Evolutionary conservation across 805 yeast genomes (phyloP).

Genomic region (Candida michaelii): DNA sequence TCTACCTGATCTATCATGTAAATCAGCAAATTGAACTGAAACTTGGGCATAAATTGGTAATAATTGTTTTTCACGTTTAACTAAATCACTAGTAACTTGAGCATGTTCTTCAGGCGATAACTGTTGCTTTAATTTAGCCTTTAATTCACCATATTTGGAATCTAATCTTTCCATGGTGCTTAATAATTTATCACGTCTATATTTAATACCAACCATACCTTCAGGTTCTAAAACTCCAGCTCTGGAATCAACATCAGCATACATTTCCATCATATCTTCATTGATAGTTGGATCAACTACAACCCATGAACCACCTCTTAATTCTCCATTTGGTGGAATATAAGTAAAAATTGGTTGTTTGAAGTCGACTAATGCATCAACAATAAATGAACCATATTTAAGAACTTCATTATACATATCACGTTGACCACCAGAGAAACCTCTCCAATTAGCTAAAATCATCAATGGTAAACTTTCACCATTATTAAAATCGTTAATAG

Average conservation of each 20-base stretch:
- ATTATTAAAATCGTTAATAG: conserved; percentile 93
- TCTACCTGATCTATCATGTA: conserved; percentile 96
- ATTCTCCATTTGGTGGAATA: conserved; percentile 97
- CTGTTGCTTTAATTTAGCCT: conserved; percentile 53
- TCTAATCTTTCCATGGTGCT: conserved; percentile 93
- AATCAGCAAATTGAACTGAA: conserved; percentile 94
- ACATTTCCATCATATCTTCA: conserved; percentile 98
- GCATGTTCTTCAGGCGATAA: conserved; percentile 66
- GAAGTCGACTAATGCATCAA: conserved; percentile 93
- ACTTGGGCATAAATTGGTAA: conserved; percentile 90
- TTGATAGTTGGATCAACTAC: conserved; percentile 99
- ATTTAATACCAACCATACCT: conserved; percentile 98
- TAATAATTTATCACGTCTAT: conserved; percentile 87
- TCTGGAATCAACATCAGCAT: conserved; percentile 92
- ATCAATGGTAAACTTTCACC: conserved; percentile 98
- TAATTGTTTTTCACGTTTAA: conserved; percentile 74
- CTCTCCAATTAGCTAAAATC: conserved; percentile 99
- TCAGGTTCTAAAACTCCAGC: conserved; percentile 99
- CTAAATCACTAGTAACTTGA: conserved; percentile 61
- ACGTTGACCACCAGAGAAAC: conserved; percentile 99
- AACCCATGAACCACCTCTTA: conserved; percentile 99
- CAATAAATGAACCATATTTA: conserved; percentile 95
- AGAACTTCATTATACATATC: conserved; percentile 98
- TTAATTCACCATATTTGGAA: conserved; percentile 65
- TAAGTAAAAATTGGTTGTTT: conserved; percentile 96